phyloP scores from a whole-genome alignment of 352 stramenopile genomes.

The Phytophthora fragariaefolia region DNA sequence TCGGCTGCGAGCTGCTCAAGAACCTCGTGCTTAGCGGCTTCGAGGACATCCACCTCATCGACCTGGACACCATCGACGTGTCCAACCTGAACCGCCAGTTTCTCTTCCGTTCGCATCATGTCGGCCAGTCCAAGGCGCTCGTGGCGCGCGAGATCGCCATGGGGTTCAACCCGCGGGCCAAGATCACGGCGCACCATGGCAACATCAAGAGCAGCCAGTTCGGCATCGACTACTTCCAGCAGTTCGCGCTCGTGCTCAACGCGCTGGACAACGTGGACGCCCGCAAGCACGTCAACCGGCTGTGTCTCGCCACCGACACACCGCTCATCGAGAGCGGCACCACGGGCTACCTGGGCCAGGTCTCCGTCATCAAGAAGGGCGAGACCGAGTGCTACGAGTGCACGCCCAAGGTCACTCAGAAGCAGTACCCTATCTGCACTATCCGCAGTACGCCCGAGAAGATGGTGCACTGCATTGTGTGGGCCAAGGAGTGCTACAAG shows the following conservation, averaged over 20 bases:
- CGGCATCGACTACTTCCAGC: constrained; percentile 95
- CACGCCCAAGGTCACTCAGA: constrained; percentile 93
- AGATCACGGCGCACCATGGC: constrained; percentile 95
- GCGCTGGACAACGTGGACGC: constrained; percentile 99
- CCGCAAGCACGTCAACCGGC: constrained; percentile 98
- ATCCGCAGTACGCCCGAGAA: constrained; percentile 99
- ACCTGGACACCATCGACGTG: constrained; percentile 99
- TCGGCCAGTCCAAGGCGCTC: constrained; percentile 97
- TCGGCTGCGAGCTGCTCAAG: constrained; percentile 99
- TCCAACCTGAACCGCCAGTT: constrained; percentile 99
- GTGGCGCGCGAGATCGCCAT: constrained; percentile 82
- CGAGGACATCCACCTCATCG: constrained; percentile 92
- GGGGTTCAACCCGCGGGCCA: constrained; percentile 89
- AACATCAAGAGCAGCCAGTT: constrained; percentile 96
- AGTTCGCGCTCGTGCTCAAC: constrained; percentile 99
- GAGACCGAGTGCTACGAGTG: constrained; percentile 99
- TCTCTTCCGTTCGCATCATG: constrained; percentile 98
- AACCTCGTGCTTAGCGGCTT: constrained; percentile 99
- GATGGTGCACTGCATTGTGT: constrained; percentile 99
- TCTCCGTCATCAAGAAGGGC: constrained; percentile 97
- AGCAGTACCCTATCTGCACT: constrained; percentile 99
- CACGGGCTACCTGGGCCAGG: constrained; percentile 98
- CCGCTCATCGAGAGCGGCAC: constrained; percentile 98
- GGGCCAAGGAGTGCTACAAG: constrained; percentile 94
- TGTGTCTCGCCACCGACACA: constrained; percentile 93